phyloP scores from a whole-genome alignment of 2,329 filamentous ascomycete species.

The Neofusicoccum ribis region DNA sequence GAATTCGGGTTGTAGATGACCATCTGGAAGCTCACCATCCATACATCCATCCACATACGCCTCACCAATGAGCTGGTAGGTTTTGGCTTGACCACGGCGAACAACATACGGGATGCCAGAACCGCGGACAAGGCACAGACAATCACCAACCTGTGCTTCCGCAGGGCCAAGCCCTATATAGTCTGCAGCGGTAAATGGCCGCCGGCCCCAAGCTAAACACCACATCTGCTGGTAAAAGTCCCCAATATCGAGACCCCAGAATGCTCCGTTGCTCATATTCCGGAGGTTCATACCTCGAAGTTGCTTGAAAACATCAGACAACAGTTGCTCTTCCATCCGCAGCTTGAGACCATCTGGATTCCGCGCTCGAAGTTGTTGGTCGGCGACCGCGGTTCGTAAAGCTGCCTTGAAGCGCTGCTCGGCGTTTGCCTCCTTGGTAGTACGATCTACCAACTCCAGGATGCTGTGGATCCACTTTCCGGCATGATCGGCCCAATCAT shows the following conservation, averaged over 20 bases:
- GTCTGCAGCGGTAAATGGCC: neutral
- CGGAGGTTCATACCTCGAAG: neutral
- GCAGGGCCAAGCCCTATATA: neutral
- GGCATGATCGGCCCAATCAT: neutral
- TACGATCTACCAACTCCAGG: neutral
- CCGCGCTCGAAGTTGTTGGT: neutral
- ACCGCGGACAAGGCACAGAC: neutral
- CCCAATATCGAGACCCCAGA: neutral
- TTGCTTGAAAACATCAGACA: neutral
- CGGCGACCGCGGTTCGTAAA: neutral
- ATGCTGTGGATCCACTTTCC: neutral
- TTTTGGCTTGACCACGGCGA: neutral
- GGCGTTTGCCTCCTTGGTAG: neutral
- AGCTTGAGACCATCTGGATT: neutral
- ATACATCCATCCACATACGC: neutral
- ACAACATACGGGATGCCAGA: neutral
- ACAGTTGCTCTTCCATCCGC: neutral
- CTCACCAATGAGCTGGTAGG: neutral
- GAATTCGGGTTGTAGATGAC: too few relatives aligned
- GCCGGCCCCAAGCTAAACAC: neutral
- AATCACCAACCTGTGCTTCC: neutral
- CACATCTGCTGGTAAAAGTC: neutral
- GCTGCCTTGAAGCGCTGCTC: neutral
- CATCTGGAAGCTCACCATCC: neutral
- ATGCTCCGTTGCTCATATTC: neutral